phyloP scores from a whole-genome alignment of 441 rosid species.

The Erysimum cheiri region DNA sequence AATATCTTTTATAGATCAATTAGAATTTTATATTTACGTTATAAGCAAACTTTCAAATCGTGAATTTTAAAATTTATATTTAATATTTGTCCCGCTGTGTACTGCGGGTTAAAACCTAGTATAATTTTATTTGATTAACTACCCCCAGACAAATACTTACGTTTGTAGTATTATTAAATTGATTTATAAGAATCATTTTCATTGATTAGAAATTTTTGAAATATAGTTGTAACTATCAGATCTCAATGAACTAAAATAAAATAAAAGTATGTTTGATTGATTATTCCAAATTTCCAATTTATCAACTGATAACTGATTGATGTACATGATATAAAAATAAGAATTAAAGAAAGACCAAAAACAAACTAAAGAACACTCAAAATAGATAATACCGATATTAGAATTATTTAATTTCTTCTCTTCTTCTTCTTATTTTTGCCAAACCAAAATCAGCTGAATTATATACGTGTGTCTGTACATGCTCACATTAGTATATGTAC shows the following conservation, averaged over 20 bases:
- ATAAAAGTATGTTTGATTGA: slow-evolving; percentile 32
- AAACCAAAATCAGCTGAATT: neutral
- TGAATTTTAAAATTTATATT: too few relatives aligned
- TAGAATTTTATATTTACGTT: too few relatives aligned
- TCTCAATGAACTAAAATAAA: slow-evolving; percentile 20
- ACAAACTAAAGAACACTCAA: slow-evolving; percentile 4
- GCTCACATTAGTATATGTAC: neutral
- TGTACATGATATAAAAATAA: slow-evolving; percentile 4
- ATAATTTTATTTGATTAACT: too few relatives aligned
- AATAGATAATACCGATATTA: neutral
- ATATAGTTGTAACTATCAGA: neutral
- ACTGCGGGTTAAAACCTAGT: too few relatives aligned
- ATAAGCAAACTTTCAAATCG: too few relatives aligned
- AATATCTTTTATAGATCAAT: too few relatives aligned
- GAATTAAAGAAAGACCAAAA: slow-evolving; percentile 1
- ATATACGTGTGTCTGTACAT: slow-evolving; percentile 3
- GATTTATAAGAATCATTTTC: neutral
- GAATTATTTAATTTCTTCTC: neutral
- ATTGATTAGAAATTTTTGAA: neutral
- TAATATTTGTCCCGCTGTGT: too few relatives aligned
- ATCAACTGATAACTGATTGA: slow-evolving; percentile 38
- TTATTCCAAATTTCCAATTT: slow-evolving; percentile 34
- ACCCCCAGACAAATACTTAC: neutral
- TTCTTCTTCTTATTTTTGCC: too few relatives aligned
- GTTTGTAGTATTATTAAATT: neutral